Base-by-base conservation (phyloP, 2,329 filamentous ascomycete species). In the Allantophomopsis lycopodina region DNA sequence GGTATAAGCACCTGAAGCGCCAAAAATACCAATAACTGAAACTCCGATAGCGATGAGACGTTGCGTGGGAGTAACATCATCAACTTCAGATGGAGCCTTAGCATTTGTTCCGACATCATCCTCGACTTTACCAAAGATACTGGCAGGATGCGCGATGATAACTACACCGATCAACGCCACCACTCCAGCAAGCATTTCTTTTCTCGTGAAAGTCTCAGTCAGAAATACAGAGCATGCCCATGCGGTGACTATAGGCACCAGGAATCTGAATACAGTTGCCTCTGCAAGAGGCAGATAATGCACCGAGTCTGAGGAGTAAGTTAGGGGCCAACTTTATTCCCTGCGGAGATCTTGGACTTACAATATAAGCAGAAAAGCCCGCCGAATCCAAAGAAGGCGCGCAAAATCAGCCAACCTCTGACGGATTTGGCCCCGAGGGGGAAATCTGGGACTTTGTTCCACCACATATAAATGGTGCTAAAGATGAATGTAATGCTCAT, bases 201-300 rank as follows among this genome's bases (percentile, higher is more conserved):
- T 72, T 15, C 73, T 67, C 2, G 83, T 86, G 55, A 91, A 94
- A 0, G 79, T 76, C 50, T 93, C 83, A 36, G 76, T 73, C 7
- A 79, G 60, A 18, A 88, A 60, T 37, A 87, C 64, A 18, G 80
- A 86, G 55, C 86, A 94, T 12, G 82, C 69, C 62, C 85, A 85
- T 41, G 85, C 86, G 7, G 84, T 75, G 10, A 91, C 67, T n/a
- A 81, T 79, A 0, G 88, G 88, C 0, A 82, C 75, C 4, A 95
- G 68, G 55, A 94, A 95, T 6, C 85, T 88, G 41, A 95, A 80
- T 18, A 94, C 87, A 0, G 85, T 94, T 2, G 87, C 84, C 57
- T 95, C 88, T 11, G 86, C 82, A 2, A 94, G 69, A 0, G 85
- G 83, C 2, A 94, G 71, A 50, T 93, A 93, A 52, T 84, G 71